These are phyloP conservation scores for Trichothecium sympodiale DNA, from an alignment of 2,329 filamentous ascomycete genomes.

Conservation along the genomic window DNA sequence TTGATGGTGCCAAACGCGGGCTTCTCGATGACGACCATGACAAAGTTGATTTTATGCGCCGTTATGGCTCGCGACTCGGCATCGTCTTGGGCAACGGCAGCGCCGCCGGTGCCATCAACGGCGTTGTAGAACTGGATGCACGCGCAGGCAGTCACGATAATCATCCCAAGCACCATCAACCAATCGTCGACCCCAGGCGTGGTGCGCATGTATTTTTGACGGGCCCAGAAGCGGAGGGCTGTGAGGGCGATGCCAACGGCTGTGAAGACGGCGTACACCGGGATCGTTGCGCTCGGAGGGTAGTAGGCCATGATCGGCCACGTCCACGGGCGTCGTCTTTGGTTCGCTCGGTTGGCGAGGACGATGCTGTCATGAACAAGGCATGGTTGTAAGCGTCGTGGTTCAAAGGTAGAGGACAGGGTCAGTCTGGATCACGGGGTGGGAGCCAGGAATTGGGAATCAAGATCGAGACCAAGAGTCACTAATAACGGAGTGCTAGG, in stretches of 20 bases:
- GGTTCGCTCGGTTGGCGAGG: too few relatives aligned
- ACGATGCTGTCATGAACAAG: too few relatives aligned
- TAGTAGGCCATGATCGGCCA: constrained; percentile 2
- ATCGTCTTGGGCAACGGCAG: constrained; percentile 3
- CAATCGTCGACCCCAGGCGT: constrained; percentile 5
- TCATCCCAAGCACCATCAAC: constrained; percentile 3
- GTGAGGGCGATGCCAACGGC: constrained; percentile 4
- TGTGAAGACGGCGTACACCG: constrained; percentile 6
- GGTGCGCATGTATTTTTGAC: neutral
- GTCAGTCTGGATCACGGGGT: too few relatives aligned
- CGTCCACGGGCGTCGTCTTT: too few relatives aligned
- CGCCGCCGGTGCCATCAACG: constrained; percentile 4
- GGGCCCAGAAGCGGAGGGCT: constrained; percentile 6
- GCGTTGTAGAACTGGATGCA: constrained; percentile 6
- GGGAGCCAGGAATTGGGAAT: too few relatives aligned
- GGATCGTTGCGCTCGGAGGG: constrained; percentile 3
- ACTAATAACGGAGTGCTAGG: too few relatives aligned
- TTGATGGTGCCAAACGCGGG: constrained; percentile 7
- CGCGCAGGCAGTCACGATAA: constrained; percentile 3
- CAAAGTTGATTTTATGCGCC: constrained; percentile 5
- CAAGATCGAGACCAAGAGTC: too few relatives aligned
- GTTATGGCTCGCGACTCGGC: neutral
- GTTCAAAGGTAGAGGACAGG: too few relatives aligned
- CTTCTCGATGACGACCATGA: constrained; percentile 7
- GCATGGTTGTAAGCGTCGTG: too few relatives aligned